Base-by-base conservation (phyloP, 495 filamentous ascomycete species). In the Bacidia gigantensis region DNA sequence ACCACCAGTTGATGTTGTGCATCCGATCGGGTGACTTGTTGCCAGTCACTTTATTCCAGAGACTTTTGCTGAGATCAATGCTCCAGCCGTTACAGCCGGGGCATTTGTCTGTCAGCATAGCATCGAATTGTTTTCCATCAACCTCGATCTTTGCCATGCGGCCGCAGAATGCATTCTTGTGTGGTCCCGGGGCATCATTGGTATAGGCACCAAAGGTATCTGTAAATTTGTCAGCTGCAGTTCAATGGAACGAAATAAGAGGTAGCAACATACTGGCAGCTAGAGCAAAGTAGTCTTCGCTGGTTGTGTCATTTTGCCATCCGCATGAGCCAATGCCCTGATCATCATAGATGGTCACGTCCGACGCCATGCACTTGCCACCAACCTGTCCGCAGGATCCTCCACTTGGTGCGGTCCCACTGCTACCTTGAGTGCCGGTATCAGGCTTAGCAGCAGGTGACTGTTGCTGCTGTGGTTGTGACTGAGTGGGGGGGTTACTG, bases 21-120 rank as follows among this genome's bases (percentile, higher is more conserved):
- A 41, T 53, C 3, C 44, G 46, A 18, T 46, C 52, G 21, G 17
- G 39, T 1, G 40, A 26, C 29, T 53, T 46, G 38, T n/a, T 14
- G 24, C 49, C 56, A 26, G 49, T 52, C 18, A 77, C 42, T 35
- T 64, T 48, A 7, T 56, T 50, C 62, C 73, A 77, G 46, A 73
- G 59, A 51, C 63, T 57, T 22, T 64, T 63, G 9, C 72, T 74
- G 56, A 74, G 62, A 58, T 77, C 74, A 42, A 77, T 63, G 45
- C 49, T 62, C 55, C 51, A 65, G 14, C 47, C 50, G 24, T 51
- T 52, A 60, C 86, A 89, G 60, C 83, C 82, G 63, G 75, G 75
- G 72, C 86, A 90, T 69, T 85, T 84, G 74, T 90, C 86, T 39
- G 77, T 77, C 45, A 87, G 76, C 11, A 50, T 71, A 35, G 76